Evolutionary conservation across 768 basidiomycete genomes (phyloP), one percentile per base, ranked within the genome.

Genomic region (Agaricus sinodeliciosus): DNA sequence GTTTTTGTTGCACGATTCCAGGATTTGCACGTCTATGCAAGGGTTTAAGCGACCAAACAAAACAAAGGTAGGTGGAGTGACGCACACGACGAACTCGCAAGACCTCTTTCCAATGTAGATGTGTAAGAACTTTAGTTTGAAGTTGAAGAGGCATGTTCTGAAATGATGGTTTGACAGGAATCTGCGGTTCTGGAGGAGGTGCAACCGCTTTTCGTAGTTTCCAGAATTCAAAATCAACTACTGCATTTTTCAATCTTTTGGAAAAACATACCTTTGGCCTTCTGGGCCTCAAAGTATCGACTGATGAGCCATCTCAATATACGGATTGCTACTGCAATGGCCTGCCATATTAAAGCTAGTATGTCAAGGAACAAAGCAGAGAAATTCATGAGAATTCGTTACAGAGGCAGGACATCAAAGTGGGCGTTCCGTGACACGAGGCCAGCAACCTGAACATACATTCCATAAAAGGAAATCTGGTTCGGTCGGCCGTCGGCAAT

Each of bases 31-130:
- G 52, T 54, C 52, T 54, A 35, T 25, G 13, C 25, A 34, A 22
- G 15, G 12, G 27, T 25, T 47, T n/a, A 26, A 16, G 12, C 2
- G 18, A 39, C 41, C 16, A 7, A 11, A 9, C 11, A 28, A 25
- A 8, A 8, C 5, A 19, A 12, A 48, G 13, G 19, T 3, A n/a
- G 0, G 52, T 19, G 13, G 9, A 22, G 18, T 50, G 12, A 18
- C 52, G 35, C 42, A 54, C 52, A 40, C 52, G 52, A 41, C 52
- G 52, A 42, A 54, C 45, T 25, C 52, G 40, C 39, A 54, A 41
- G 5, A 54, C 52, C 35, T 54, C 52, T 42, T 40, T 54, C 52
- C 52, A 54, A 35, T 54, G 45, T n/a, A 54, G 45, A 47, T 54
- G 31, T 11, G 9, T 18, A 40, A 54, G 52, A 9, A 54, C 52